Base-by-base conservation (phyloP, 2,329 filamentous ascomycete genomes). In the Trichoderma lentiforme region DNA sequence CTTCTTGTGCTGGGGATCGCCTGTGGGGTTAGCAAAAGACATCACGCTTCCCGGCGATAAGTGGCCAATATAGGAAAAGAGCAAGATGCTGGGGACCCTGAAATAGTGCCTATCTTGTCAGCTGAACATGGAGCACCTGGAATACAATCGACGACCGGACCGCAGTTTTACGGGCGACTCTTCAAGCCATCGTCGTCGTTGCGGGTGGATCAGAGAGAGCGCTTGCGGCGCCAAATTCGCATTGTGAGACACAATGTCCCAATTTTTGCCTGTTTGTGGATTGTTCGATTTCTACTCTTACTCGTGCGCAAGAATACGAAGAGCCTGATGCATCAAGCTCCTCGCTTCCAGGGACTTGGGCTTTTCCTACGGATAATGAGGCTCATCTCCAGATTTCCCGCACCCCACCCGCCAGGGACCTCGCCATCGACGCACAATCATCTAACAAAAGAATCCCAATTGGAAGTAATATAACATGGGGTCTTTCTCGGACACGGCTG, bases 201-300 rank as follows among this genome's bases (percentile, higher is more conserved):
- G 43, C 47, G 58, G 51, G 65, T 68, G 39, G 58, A 63, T 30
- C 47, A 26, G 5, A 34, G 26, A 21, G 6, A 57, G 58, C 58
- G 68, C 68, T 63, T 70, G 58, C 58, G 66, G 66, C 66, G 66
- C 66, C 66, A 69, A 69, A 18, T 51, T 53, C 39, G 56, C 57
- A 14, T 34, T 18, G 57, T 18, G 28, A 34, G 53, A 61, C 24
- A 69, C 18, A 7, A 18, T 12, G 26, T 18, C 18, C 11, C 64
- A 30, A 39, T 14, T 32, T 28, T 9, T 67, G 51, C n/a, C 53
- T 36, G 21, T 58, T 67, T 67, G 51, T 30, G 51, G 51, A 14
- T 57, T 68, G 18, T 18, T 18, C 36, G 60, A 43, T 28, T 61
- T 36, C n/a, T 26, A 21, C 14, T 26, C 24, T 28, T 24, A 47